A percentile compares a stretch with the other conserved stretches of the same genome.
These are phyloP conservation scores for Cochlearia excelsa DNA, from an alignment of 345 rosid species.

Conservation along the genomic window DNA sequence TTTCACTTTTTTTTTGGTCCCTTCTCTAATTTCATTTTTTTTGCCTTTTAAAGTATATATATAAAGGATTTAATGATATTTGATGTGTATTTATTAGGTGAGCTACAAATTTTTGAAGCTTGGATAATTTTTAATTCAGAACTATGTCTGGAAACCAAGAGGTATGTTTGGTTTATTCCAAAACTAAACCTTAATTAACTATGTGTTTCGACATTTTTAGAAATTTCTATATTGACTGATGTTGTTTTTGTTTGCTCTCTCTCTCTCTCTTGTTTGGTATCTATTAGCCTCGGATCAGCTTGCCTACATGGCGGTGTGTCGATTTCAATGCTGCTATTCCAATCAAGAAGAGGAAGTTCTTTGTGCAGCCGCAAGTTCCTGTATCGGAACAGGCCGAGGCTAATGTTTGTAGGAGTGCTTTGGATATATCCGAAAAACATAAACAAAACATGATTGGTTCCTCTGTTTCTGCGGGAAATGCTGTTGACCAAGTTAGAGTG, in stretches of 20 bases:
- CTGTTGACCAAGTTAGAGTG: constrained; percentile 25
- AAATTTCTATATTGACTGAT: constrained; percentile 9
- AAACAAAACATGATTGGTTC: neutral
- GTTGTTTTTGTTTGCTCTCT: constrained; percentile 6
- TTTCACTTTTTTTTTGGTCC: too few species aligned
- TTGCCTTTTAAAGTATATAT: too few species aligned
- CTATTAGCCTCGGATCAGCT: constrained; percentile 48
- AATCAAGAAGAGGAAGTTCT: constrained; percentile 75
- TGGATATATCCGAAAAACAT: constrained; percentile 34
- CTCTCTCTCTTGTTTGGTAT: constrained; percentile 27
- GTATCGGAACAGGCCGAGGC: constrained; percentile 34
- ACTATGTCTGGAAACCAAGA: constrained; percentile 53
- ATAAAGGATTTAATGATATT: neutral
- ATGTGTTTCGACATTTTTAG: constrained; percentile 1
- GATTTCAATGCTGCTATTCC: constrained; percentile 65
- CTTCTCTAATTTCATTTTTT: too few species aligned
- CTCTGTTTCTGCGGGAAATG: constrained; percentile 14
- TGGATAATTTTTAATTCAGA: neutral
- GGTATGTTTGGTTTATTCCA: constrained; percentile 38
- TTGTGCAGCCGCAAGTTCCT: constrained; percentile 39
- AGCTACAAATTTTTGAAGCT: neutral
- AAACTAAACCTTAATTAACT: neutral
- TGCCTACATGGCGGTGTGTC: constrained; percentile 46
- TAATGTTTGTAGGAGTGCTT: constrained; percentile 30
- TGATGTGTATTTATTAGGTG: constrained; percentile 29